Evolutionary conservation across 148 eudicot genomes (phyloP).

Genomic region (Cornus kousa): DNA sequence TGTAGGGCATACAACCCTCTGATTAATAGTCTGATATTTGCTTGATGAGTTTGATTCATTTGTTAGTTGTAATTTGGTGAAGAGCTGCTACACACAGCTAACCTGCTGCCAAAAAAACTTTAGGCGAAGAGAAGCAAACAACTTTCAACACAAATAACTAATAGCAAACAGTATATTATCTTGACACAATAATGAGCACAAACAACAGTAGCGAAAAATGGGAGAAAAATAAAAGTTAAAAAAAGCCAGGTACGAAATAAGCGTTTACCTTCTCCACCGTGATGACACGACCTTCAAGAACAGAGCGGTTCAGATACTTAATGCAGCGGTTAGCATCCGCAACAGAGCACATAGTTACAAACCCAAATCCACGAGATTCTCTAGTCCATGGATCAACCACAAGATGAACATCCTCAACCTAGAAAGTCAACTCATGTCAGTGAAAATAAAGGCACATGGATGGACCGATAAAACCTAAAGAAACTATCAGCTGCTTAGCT

Average conservation of each 20-base stretch:
- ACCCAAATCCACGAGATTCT: constrained; percentile 95
- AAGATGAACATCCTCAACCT: constrained; percentile 91
- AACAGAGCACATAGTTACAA: constrained; percentile 80
- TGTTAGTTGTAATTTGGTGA: constrained; percentile 77
- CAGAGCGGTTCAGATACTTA: constrained; percentile 74
- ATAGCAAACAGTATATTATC: not conserved
- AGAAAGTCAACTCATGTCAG: not conserved
- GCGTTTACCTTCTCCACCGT: constrained; percentile 85
- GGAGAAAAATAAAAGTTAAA: not conserved
- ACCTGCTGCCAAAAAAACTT: constrained; percentile 91
- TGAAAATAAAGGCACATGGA: too few species aligned
- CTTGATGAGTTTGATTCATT: constrained; percentile 68
- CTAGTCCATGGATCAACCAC: constrained; percentile 89
- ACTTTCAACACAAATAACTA: constrained; percentile 28
- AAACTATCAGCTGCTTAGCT: too few species aligned
- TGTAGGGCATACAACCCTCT: constrained; percentile 99
- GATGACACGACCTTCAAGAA: constrained; percentile 94
- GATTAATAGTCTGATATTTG: constrained; percentile 68
- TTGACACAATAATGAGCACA: not conserved
- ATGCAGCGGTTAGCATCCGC: constrained; percentile 77
- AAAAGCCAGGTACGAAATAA: not conserved
- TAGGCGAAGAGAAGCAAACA: constrained; percentile 54
- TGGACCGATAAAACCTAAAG: too few species aligned
- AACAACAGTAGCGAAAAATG: not conserved
- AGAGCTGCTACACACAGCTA: constrained; percentile 97